phyloP scores from a whole-genome alignment of 176 grass and related monocot species.

The Oryza longistaminata region DNA sequence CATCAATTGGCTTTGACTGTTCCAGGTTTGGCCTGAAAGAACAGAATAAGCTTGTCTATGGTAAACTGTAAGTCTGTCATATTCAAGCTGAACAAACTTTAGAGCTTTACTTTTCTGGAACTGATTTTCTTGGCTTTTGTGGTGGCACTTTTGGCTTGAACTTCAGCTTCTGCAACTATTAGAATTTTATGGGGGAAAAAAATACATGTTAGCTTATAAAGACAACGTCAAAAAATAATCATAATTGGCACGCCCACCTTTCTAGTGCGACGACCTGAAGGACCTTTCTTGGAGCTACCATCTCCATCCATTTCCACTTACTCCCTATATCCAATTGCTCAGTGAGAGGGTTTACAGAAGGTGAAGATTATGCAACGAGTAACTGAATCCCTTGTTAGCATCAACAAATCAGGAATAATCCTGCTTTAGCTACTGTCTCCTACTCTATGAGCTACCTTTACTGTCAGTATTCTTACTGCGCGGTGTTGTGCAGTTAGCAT shows the following conservation, averaged over 20 bases:
- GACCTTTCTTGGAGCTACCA: slow-evolving; percentile 16
- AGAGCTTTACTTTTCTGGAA: slow-evolving; percentile 38
- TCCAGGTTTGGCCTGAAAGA: slow-evolving; percentile 46
- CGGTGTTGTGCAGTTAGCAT: background rate
- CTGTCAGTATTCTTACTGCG: background rate
- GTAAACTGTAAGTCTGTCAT: background rate
- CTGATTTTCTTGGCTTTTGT: slow-evolving; percentile 43
- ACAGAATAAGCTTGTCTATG: background rate
- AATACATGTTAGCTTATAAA: background rate
- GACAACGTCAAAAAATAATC: background rate
- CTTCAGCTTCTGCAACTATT: slow-evolving; percentile 52
- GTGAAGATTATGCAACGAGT: too few species aligned
- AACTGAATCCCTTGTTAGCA: background rate
- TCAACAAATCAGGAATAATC: background rate
- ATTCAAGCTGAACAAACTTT: background rate
- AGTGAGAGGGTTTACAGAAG: background rate
- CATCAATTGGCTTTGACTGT: slow-evolving; percentile 51
- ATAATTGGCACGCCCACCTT: slow-evolving; percentile 20
- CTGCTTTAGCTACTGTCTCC: background rate
- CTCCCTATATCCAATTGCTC: background rate
- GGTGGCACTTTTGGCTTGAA: slow-evolving; percentile 61
- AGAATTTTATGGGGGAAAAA: background rate
- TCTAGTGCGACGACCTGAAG: slow-evolving; percentile 11
- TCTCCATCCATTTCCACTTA: slow-evolving; percentile 26
- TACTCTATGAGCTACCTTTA: background rate